phyloP scores from a whole-genome alignment of 805 yeast species.

The Wickerhamomyces alni region DNA sequence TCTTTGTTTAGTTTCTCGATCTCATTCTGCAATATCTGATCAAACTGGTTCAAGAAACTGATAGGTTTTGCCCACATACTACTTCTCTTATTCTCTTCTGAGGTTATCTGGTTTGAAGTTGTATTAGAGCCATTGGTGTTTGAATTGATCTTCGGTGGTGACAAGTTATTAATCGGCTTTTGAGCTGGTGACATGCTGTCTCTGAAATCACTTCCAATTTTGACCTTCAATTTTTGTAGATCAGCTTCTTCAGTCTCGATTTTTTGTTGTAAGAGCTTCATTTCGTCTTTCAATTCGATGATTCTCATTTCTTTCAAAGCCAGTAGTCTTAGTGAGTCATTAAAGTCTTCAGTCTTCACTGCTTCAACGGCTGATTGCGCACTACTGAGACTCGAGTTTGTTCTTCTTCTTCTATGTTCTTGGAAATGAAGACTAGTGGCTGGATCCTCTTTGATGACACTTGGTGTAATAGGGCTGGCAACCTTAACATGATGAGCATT shows the following conservation, averaged over 20 bases:
- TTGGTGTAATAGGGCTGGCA: constrained; percentile 11
- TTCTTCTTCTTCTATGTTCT: constrained; percentile 15
- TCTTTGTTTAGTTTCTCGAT: constrained; percentile 42
- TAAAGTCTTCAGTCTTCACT: constrained; percentile 31
- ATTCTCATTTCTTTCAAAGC: constrained; percentile 68
- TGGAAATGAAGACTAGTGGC: not conserved
- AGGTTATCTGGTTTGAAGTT: not conserved
- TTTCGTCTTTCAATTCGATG: constrained; percentile 50
- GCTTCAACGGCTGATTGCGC: constrained; percentile 7
- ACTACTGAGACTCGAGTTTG: constrained; percentile 12
- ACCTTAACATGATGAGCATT: constrained; percentile 2
- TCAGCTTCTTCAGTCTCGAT: constrained; percentile 35
- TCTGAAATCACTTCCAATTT: constrained; percentile 26
- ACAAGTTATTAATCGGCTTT: not conserved
- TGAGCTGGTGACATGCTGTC: constrained; percentile 2
- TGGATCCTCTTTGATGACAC: constrained; percentile 1
- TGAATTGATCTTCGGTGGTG: not conserved
- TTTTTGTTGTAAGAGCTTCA: constrained; percentile 40
- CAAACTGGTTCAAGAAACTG: constrained; percentile 59
- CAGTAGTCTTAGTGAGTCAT: constrained; percentile 49
- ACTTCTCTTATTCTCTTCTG: constrained; percentile 8
- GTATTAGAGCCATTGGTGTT: too few relatives aligned
- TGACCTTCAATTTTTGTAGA: constrained; percentile 26
- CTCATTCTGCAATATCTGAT: constrained; percentile 58
- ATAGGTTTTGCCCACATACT: constrained; percentile 50